Conservation (phyloP, 257 asterid genomes). For the Nicotiana undulata region DNA sequence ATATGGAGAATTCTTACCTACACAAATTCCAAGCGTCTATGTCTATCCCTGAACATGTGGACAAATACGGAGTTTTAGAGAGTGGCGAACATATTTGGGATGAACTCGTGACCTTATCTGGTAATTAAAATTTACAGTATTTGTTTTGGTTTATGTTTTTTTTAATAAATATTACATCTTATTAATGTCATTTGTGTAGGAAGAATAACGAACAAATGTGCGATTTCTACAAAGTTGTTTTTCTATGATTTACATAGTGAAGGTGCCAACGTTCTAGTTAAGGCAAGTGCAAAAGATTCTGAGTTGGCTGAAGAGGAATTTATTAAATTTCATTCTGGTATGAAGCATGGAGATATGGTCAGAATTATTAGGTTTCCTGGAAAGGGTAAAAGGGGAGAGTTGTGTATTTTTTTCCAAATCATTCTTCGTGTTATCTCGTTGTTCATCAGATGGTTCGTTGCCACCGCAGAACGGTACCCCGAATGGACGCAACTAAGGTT, state of each 20-base stretch:
- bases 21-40: too few species aligned
- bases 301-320: slow-evolving; percentile 52
- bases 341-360: slow-evolving; percentile 76
- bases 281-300: slow-evolving; percentile 16
- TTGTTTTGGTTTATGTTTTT: too few species aligned
- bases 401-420: slow-evolving; percentile 71
- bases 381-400: slow-evolving; percentile 73
- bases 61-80: too few species aligned
- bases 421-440: slow-evolving; percentile 53
- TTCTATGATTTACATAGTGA: too few species aligned
- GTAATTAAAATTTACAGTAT: too few species aligned
- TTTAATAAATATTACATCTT: slow-evolving; percentile 20
- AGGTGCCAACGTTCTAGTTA: too few species aligned
- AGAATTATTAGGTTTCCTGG: slow-evolving; percentile 81
- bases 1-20: too few species aligned
- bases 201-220: too few species aligned
- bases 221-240: neutral
- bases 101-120: too few species aligned
- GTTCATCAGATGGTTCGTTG: slow-evolving; percentile 62
- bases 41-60: too few species aligned
- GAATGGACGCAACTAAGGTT: slow-evolving; percentile 44
- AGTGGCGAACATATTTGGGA: too few species aligned
- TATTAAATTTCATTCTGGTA: slow-evolving; percentile 48
- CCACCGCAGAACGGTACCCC: slow-evolving; percentile 29
- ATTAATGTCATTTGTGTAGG: too few species aligned